Evolutionary conservation across 805 yeast species (phyloP).

Genomic region (Suhomyces kilbournensis): DNA sequence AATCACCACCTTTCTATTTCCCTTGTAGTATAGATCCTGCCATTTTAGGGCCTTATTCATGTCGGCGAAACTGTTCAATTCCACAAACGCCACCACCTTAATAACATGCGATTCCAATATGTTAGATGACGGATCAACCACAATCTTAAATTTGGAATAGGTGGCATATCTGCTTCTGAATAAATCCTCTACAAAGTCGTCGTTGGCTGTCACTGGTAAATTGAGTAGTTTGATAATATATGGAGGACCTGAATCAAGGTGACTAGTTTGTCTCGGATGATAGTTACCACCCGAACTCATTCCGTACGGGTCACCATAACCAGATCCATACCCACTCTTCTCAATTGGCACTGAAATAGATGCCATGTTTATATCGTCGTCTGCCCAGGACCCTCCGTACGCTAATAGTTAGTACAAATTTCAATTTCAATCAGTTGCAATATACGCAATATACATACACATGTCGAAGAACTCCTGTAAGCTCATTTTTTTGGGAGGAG

Average conservation of each 20-base stretch:
- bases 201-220: slow-evolving; percentile 54
- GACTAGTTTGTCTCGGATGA: slow-evolving; percentile 1
- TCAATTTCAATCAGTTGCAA: not conserved
- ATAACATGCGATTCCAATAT: slow-evolving; percentile 35
- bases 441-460: slow-evolving; percentile 37
- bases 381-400: slow-evolving; percentile 48
- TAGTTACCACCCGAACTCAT: slow-evolving; percentile 2
- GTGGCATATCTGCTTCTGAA: slow-evolving; percentile 61
- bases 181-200: slow-evolving; percentile 53
- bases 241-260: slow-evolving; percentile 47
- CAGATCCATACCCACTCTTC: slow-evolving; percentile 9
- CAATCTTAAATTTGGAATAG: slow-evolving; percentile 56
- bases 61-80: slow-evolving; percentile 49
- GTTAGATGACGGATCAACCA: slow-evolving; percentile 48
- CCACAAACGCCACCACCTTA: slow-evolving; percentile 63
- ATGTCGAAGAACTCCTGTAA: slow-evolving; percentile 46
- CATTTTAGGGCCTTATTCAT: slow-evolving; percentile 60
- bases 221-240: slow-evolving; percentile 62
- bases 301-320: not conserved
- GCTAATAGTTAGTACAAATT: slow-evolving; percentile 28
- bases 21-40: slow-evolving; percentile 53
- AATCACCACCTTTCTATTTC: slow-evolving; percentile 35
- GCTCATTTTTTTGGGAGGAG: slow-evolving; percentile 45
- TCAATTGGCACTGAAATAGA: slow-evolving; percentile 46
- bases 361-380: slow-evolving; percentile 43